A percentile compares a stretch with the other conserved stretches of the same genome.
phyloP scores from a whole-genome alignment of 2,329 filamentous ascomycete genomes.

The Aspergillus jensenii region DNA sequence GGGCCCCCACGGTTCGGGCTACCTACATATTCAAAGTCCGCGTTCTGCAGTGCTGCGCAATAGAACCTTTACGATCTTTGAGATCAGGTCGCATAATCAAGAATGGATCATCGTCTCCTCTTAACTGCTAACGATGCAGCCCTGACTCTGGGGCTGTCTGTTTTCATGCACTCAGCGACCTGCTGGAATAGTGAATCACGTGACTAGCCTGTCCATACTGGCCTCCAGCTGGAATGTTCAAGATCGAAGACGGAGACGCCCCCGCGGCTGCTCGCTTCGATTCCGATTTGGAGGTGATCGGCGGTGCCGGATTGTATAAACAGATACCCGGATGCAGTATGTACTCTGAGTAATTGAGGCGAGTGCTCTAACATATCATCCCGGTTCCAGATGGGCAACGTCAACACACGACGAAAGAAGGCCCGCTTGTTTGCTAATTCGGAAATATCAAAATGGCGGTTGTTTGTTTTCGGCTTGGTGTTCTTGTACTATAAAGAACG shows the following conservation, averaged over 20 bases:
- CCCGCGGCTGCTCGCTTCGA: background rate
- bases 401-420: background rate
- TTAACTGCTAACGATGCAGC: background rate
- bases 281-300: background rate
- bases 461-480: background rate
- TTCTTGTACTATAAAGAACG: background rate
- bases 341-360: background rate
- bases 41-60: background rate
- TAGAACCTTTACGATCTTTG: background rate
- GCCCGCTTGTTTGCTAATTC: background rate
- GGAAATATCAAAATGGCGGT: background rate
- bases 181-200: conserved; percentile 4
- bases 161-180: background rate
- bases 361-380: background rate
- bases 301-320: background rate
- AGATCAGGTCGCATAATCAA: background rate
- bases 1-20: no score
- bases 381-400: conserved; percentile 1
- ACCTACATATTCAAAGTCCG: background rate
- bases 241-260: background rate
- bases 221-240: conserved; percentile 8
- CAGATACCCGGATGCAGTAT: conserved; percentile 6
- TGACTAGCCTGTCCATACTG: background rate
- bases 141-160: background rate
- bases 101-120: background rate